Evolutionary conservation across 2,329 filamentous ascomycete genomes (phyloP), one percentile per base, ranked within the genome.

Genomic region (Talaromyces sp.): DNA sequence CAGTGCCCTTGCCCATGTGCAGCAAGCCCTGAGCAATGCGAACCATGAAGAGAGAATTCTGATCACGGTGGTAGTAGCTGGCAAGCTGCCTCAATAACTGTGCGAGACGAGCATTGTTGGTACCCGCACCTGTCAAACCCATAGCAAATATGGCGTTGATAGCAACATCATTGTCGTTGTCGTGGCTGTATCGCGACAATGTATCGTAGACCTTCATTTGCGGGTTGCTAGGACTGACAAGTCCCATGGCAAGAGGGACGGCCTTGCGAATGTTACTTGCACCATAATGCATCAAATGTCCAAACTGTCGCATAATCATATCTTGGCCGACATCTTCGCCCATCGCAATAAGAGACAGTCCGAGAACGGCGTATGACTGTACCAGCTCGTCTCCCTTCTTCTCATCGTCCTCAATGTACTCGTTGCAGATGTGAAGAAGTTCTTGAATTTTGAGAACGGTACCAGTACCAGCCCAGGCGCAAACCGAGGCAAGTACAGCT

Each of bases 191-290:
- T 71, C 95, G 85, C 56, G 95, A 99, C 11, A 99, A 82, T 0
- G 95, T 99, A 75, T 99, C 95, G 80, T 99, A 99, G 54, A 99
- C 90, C 83, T 98, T 99, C 93, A 99, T 99, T 75, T 99, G 96
- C 11, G 95, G 95, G 80, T 99, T 99, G 79, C 92, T 97, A 13
- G 96, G 91, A 78, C 91, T 96, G 72, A 99, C 89, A 58, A 99
- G 84, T 70, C 93, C 96, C 91, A 99, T 96, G 27, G 95, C 95
- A 58, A 99, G 83, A 38, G 95, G 95, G 31, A 99, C 95, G 21
- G 93, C 93, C 72, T 95, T 95, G 64, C 95, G 89, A 69, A 99
- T 99, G 74, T 99, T 98, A 72, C 93, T 84, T 75, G 97, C 93
- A 65, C 96, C 95, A 71, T 99, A 99, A 79, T 99, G 95, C 95